phyloP scores from a whole-genome alignment of 495 filamentous ascomycete genomes.

The Chaetomium cochliodes region DNA sequence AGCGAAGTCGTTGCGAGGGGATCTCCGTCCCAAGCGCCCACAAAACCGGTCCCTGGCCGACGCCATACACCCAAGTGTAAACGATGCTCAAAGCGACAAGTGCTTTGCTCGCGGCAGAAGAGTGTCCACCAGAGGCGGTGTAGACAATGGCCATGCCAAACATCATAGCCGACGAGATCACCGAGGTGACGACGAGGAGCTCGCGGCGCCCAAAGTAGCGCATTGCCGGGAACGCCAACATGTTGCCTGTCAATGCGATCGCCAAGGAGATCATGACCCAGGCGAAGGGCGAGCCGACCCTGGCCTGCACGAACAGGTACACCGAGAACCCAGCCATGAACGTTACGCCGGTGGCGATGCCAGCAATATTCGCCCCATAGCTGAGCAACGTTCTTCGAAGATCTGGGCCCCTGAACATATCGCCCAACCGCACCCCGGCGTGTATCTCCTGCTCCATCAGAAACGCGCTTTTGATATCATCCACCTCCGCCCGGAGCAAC shows the following conservation, averaged over 20 bases:
- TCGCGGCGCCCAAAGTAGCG: slow-evolving; percentile 27
- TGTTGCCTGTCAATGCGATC: slow-evolving; percentile 36
- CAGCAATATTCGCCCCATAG: slow-evolving; percentile 29
- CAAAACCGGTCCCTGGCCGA: slow-evolving; percentile 44
- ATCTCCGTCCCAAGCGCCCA: slow-evolving; percentile 47
- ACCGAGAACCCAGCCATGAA: slow-evolving; percentile 38
- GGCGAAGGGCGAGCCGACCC: slow-evolving; percentile 33
- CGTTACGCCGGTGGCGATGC: slow-evolving; percentile 33
- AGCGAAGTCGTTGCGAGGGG: slow-evolving; percentile 49
- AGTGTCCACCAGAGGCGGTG: slow-evolving; percentile 15
- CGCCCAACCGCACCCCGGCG: slow-evolving; percentile 26
- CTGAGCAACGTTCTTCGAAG: slow-evolving; percentile 36
- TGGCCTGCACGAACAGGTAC: slow-evolving; percentile 35
- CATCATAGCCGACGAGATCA: slow-evolving; percentile 30
- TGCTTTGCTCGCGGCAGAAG: slow-evolving; percentile 25
- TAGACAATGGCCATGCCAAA: slow-evolving; percentile 34
- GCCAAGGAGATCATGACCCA: slow-evolving; percentile 38
- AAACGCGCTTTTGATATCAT: slow-evolving; percentile 32
- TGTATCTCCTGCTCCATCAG: slow-evolving; percentile 34
- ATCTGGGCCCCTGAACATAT: slow-evolving; percentile 35
- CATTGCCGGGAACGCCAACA: slow-evolving; percentile 36
- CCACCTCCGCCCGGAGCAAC: slow-evolving; percentile 33
- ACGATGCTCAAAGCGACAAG: slow-evolving; percentile 31
- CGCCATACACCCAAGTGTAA: slow-evolving; percentile 39
- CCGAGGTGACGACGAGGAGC: slow-evolving; percentile 25